These are phyloP conservation scores for Citrullus amarus DNA, from an alignment of 306 rosid species.

Conservation along the genomic window DNA sequence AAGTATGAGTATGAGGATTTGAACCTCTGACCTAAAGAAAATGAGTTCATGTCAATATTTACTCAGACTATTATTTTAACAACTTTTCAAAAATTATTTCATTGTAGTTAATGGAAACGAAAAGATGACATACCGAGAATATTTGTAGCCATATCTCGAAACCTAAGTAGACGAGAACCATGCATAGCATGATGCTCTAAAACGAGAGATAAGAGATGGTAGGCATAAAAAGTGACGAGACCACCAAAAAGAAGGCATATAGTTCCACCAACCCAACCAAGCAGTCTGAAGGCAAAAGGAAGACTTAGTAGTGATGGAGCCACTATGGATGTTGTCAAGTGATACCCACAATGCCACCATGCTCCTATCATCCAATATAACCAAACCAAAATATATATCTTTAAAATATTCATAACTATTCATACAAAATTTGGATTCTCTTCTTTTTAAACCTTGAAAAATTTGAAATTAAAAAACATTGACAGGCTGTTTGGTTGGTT, in stretches of 20 bases:
- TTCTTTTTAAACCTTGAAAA: no score
- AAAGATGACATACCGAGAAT: constrained; percentile 28
- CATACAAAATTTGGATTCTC: neutral
- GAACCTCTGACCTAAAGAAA: no score
- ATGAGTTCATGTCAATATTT: no score
- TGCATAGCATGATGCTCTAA: constrained; percentile 56
- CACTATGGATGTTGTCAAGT: constrained; percentile 72
- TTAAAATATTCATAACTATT: no score
- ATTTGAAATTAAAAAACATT: no score
- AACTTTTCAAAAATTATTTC: no score
- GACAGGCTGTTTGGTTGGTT: no score
- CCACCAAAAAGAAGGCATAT: constrained; percentile 33
- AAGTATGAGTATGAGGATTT: no score
- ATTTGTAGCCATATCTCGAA: constrained; percentile 62
- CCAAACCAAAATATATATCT: neutral
- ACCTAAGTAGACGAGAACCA: constrained; percentile 61
- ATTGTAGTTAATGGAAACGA: neutral
- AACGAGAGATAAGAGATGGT: constrained; percentile 57
- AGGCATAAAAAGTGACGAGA: constrained; percentile 57
- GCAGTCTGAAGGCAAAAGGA: constrained; percentile 40
- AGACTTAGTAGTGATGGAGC: constrained; percentile 53
- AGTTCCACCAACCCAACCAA: constrained; percentile 75
- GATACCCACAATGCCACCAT: constrained; percentile 78
- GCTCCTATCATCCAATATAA: constrained; percentile 28
- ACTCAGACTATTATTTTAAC: no score